Base-by-base conservation (phyloP, 345 rosid genomes). In the Excoecaria agallocha region DNA sequence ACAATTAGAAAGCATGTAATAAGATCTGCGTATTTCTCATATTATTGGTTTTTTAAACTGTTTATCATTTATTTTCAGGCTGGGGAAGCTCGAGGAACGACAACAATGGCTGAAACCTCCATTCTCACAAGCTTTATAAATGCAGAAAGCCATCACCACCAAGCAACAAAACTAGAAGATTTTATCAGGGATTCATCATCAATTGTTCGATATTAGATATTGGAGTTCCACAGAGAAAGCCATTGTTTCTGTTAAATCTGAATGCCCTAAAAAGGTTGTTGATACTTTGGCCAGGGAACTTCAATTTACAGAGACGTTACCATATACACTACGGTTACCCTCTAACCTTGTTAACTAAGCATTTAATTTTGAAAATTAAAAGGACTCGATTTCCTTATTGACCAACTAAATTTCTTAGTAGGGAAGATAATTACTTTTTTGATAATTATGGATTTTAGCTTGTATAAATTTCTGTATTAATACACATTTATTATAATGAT, bases 291-390 rank as follows among this genome's bases (percentile, higher is more conserved):
- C 41, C 99, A 93, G 79, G 80, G 98, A 69, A 95, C 98, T 57
- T 95, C 98, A 41, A 95, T 93, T 59, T 93, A 91, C 91, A 78
- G 99, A 86, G 99, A 98, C 22, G 99, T 95, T 65, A 95, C 99
- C 15, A 84, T 97, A 98, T 89, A 77, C 17, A 4, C 1, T 6
- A 60, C n/a, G 52, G 46, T 6, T 16, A 61, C 45, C 20, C 24
- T 25, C 48, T 2, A 38, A 39, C 11, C 0, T 43, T 43, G 2
- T 43, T 43, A 43, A 43, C 4, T 41, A 6, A 41, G 6, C 8
- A 43, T 43, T 9, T 43, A 9, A 0, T 43, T 43, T 43, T n/a
- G n/a, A n/a, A n/a, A n/a, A n/a, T n/a, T n/a, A n/a, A n/a, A n/a
- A n/a, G n/a, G n/a, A n/a, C n/a, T n/a, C n/a, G n/a, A n/a, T n/a